Base-by-base conservation (phyloP, 2,329 filamentous ascomycete species). In the Colletotrichum graminicola region DNA sequence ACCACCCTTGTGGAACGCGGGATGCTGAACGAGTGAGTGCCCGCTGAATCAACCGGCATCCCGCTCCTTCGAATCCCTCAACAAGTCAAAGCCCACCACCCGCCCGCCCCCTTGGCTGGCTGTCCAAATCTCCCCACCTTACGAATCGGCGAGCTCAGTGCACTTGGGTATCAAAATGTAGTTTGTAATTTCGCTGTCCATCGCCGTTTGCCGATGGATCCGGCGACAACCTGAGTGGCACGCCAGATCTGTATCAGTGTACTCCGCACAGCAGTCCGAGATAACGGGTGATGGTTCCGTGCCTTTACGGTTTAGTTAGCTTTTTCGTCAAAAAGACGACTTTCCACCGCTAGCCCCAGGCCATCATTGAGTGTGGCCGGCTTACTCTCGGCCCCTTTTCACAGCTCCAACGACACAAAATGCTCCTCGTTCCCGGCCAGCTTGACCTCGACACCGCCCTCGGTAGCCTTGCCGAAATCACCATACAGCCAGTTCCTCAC, bases 401-500 rank as follows among this genome's bases (percentile, higher is more conserved):
- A 71, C 45, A 71, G n/a, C 54, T 68, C 68, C 45, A 64, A 23
- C 21, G 59, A 63, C 64, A 49, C 36, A 23, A 54, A 62, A 10
- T 62, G 47, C n/a, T 45, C 52, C 5, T 68, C 21, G 11, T 45
- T 21, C 1, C 63, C 39, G 18, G 36, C 14, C 29, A 23, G 26
- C 41, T 16, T 12, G 41, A 23, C 21, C n/a, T 55, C 52, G 36
- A 39, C 10, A 2, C 45, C 59, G 26, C 47, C 65, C 65, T 54
- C 43, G 45, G 26, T 39, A 8, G 64, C 67, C 51, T 45, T 60
- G 4, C 26, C 68, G 32, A 71, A 71, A 2, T 41, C 65, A 16
- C 47, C 68, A 56, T 47, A 71, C 21, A 75, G 23, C 74, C 74
- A 75, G 23, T 74, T 68, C 62, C 73, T 57, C 29, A 74, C 43